Percentiles rank a stretch among this genome's conserved stretches.
Evolutionary conservation across 2,329 filamentous ascomycete genomes (phyloP).

Genomic region (Epichloe hybrida): DNA sequence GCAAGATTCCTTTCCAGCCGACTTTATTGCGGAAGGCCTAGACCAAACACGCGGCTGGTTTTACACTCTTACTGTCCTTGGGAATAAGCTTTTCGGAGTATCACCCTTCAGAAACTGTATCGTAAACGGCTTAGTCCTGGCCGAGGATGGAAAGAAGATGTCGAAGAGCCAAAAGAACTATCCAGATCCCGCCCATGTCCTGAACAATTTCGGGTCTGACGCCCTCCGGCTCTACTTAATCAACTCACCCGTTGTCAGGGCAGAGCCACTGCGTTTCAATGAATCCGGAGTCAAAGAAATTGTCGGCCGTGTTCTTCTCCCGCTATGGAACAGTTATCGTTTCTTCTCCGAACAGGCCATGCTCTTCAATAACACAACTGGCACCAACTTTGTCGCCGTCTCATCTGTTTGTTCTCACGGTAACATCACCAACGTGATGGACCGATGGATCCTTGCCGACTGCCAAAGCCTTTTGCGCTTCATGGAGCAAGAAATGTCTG

Average conservation of each 20-base stretch:
- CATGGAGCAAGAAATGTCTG: slow-evolving; percentile 74
- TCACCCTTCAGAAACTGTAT: slow-evolving; percentile 16
- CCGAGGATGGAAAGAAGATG: slow-evolving; percentile 18
- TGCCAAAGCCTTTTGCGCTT: slow-evolving; percentile 77
- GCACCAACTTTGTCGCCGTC: slow-evolving; percentile 8
- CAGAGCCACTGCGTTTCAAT: slow-evolving; percentile 15
- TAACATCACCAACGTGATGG: slow-evolving; percentile 47
- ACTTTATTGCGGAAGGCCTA: slow-evolving; percentile 16
- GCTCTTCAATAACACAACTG: slow-evolving; percentile 12
- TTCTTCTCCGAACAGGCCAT: slow-evolving; percentile 14
- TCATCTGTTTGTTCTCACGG: neutral
- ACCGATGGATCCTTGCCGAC: slow-evolving; percentile 76
- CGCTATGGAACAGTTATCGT: slow-evolving; percentile 16
- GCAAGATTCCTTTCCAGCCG: slow-evolving; percentile 12
- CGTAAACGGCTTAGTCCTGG: slow-evolving; percentile 16
- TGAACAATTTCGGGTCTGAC: slow-evolving; percentile 14
- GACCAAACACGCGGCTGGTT: slow-evolving; percentile 18
- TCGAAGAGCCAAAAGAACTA: slow-evolving; percentile 17
- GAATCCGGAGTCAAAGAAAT: slow-evolving; percentile 14
- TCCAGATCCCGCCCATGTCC: slow-evolving; percentile 10
- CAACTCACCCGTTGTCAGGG: slow-evolving; percentile 15
- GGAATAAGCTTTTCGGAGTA: slow-evolving; percentile 13
- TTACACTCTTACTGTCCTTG: slow-evolving; percentile 15
- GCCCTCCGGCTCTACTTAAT: slow-evolving; percentile 16
- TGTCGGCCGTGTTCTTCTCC: slow-evolving; percentile 13